Percentiles rank a stretch among this genome's conserved stretches.
Conservation (phyloP, 768 basidiomycete genomes). For the Ephemerocybe angulata region DNA sequence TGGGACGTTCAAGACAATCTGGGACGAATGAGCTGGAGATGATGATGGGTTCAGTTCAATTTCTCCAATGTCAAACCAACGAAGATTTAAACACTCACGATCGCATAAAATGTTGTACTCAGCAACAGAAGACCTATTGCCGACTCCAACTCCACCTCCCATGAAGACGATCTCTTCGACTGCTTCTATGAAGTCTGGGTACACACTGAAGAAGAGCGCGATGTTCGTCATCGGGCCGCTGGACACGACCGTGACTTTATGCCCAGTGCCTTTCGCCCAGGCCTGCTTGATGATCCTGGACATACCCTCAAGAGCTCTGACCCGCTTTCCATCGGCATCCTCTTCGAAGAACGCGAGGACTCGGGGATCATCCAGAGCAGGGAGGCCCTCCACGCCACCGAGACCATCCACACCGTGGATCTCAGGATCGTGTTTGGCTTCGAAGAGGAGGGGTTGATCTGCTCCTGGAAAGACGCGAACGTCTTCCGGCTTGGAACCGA, state of each 20-base stretch:
- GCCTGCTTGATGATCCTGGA: slow-evolving; percentile 45
- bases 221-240: slow-evolving; percentile 86
- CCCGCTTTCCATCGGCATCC: slow-evolving; percentile 35
- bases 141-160: slow-evolving; percentile 87
- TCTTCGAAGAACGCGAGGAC: slow-evolving; percentile 50
- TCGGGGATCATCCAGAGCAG: slow-evolving; percentile 41
- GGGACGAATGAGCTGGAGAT: slow-evolving; percentile 67
- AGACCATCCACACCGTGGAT: slow-evolving; percentile 85
- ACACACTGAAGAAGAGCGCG: slow-evolving; percentile 58
- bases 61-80: background rate
- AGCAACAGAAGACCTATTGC: slow-evolving; percentile 76
- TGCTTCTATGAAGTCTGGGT: slow-evolving; percentile 48
- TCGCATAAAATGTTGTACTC: slow-evolving; percentile 84
- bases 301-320: slow-evolving; percentile 70
- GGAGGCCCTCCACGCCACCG: slow-evolving; percentile 79
- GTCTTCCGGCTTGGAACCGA: slow-evolving; percentile 49
- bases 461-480: slow-evolving; percentile 71
- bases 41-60: background rate
- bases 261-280: slow-evolving; percentile 58
- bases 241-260: slow-evolving; percentile 66
- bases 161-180: slow-evolving; percentile 79
- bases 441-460: slow-evolving; percentile 60
- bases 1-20: slow-evolving; percentile 73
- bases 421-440: slow-evolving; percentile 60
- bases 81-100: slow-evolving; percentile 48